Base-by-base conservation (phyloP, 768 basidiomycete genomes). In the Boletus fagicola region DNA sequence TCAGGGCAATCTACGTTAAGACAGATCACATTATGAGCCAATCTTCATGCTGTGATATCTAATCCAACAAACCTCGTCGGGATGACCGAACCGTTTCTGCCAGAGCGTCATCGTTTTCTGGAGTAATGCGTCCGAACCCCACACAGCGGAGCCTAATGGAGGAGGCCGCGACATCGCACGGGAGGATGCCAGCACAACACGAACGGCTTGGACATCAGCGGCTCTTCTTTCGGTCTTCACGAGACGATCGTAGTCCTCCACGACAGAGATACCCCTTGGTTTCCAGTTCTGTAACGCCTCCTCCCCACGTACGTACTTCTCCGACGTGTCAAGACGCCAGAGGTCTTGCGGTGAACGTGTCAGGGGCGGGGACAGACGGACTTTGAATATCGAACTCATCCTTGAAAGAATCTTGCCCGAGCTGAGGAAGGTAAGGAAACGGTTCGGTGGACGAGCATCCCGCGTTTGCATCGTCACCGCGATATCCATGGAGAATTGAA, bases 241-340 rank as follows among this genome's bases (percentile, higher is more conserved):
- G n/a, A 93, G 74, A 56, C 86, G 81, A 48, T 78, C 77, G 67
- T 92, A 90, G 67, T 98, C 96, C 62, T 96, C 87, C 28, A 99
- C 88, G 11, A 94, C 86, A 1, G 88, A 87, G 28, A 98, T 81
- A 10, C 95, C 92, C 45, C 95, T 82, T 44, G 95, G 86, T 63
- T 85, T 89, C 95, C 96, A 98, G 20, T 79, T 72, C 7, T 81
- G 85, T 30, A 98, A 78, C 4, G 79, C 72, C 65, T 98, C 95
- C 70, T 98, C 95, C 9, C 96, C 96, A 45, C 87, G 82, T 0
- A 99, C 94, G 72, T 95, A 98, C 70, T 94, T 95, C 74, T 92
- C 90, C 30, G 91, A 86, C 1, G 96, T 98, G 75, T 99, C 94
- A 51, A 98, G 77, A 40, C 94, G 79, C 97, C 96, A 98, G 15